phyloP scores from a whole-genome alignment of 768 basidiomycete species.

The Boletus tomentosulus region DNA sequence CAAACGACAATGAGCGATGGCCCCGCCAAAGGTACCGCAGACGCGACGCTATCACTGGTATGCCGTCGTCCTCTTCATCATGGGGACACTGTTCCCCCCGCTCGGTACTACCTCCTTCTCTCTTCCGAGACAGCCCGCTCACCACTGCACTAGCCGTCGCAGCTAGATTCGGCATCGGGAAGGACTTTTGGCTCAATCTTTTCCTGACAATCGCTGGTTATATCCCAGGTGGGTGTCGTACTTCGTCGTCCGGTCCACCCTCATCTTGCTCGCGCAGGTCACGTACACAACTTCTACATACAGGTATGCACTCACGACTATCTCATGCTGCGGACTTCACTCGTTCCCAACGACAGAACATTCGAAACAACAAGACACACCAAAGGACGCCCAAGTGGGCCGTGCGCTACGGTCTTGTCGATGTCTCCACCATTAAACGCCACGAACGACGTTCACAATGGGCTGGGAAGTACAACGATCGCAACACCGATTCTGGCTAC shows the following conservation, averaged over 20 bases:
- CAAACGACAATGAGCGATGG: conserved; percentile 18
- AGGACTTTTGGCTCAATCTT: conserved; percentile 88
- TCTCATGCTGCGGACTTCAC: not conserved
- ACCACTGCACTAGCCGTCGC: conserved; percentile 66
- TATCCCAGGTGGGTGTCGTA: conserved; percentile 60
- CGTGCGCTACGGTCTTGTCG: conserved; percentile 83
- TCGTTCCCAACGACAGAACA: conserved; percentile 52
- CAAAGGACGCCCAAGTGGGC: conserved; percentile 96
- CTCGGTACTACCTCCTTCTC: conserved; percentile 54
- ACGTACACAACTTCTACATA: conserved; percentile 91
- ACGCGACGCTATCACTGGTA: conserved; percentile 73
- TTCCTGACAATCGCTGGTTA: conserved; percentile 89
- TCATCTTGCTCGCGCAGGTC: conserved; percentile 45
- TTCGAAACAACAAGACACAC: conserved; percentile 92
- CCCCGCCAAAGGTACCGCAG: conserved; percentile 54
- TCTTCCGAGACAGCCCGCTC: not conserved
- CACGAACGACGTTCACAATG: conserved; percentile 81
- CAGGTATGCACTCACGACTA: conserved; percentile 44
- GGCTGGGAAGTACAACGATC: conserved; percentile 83
- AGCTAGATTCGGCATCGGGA: conserved; percentile 85
- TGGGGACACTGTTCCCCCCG: conserved; percentile 89
- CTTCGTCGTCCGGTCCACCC: not conserved
- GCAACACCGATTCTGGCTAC: conserved; percentile 63
- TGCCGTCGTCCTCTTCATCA: conserved; percentile 73
- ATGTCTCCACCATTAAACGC: conserved; percentile 72